Evolutionary conservation across 2,329 filamentous ascomycete genomes (phyloP), one percentile per base, ranked within the genome.

Genomic region (Apiospora hydei): DNA sequence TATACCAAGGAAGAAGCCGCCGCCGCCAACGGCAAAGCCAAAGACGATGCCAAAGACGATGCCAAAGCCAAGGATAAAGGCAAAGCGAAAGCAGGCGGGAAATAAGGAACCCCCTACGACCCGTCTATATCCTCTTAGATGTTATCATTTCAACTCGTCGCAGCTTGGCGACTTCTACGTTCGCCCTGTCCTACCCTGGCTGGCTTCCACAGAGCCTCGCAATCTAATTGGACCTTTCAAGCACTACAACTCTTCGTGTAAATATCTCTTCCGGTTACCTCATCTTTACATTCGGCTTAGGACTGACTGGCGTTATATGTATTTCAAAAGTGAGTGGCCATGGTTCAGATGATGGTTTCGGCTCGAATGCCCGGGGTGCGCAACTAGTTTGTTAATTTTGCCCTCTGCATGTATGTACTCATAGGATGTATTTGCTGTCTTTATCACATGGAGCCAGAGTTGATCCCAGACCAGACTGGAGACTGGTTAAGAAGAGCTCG

Each of bases 1-100:
- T 90, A 90, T 76, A 81, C 85, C 16, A 80, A 82, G 71, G 74
- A 79, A 2, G 85, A 86, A 69, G 77, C 85, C 21, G 75, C 72
- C 3, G 76, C 76, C 70, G 73, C 73, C 11, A 77, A 76, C 26
- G 76, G 71, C 3, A 78, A 79, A 67, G 76, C 75, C 53, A 41
- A 64, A n/a, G 30, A 8, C 74, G 72, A 61, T 75, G 69, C 75
- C 66, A 46, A 68, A 43, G 66, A 24, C 4, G 38, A 44, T 24
- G 66, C 38, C 34, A 44, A 47, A 24, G 38, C 38, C 10, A 61
- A 61, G 53, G 53, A 30, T 8, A 64, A 64, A n/a, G 57, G 57
- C 21, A 64, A 64, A n/a, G 57, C 57, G 18, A 64, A 64, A 38
- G 34, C 34, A 41, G 21, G 34, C 34, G 34, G 57, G 2, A 64